Percentiles rank a stretch among this genome's conserved stretches.
phyloP scores from a whole-genome alignment of 2,329 filamentous ascomycete genomes.

The Cladophialophora yegresii region DNA sequence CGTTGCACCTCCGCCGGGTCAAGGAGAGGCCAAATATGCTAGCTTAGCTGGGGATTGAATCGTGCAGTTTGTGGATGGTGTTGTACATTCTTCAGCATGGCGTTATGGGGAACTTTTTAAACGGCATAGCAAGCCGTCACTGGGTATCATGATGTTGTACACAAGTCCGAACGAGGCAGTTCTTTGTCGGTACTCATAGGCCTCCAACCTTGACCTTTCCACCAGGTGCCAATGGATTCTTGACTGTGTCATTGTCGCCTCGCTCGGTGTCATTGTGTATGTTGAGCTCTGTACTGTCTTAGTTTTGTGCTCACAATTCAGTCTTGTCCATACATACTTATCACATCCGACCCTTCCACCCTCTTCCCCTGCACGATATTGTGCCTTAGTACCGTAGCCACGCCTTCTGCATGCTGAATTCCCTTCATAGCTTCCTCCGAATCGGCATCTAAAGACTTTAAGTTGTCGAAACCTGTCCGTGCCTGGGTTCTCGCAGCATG shows the following conservation, averaged over 20 bases:
- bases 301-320: not conserved
- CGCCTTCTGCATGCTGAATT: conserved; percentile 77
- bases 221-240: conserved; percentile 43
- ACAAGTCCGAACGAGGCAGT: conserved; percentile 1
- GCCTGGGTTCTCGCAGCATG: conserved; percentile 71
- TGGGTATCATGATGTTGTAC: conserved; percentile 26
- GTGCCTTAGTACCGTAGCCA: conserved; percentile 74
- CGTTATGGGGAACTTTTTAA: conserved; percentile 22
- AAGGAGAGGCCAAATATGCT: conserved; percentile 76
- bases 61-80: conserved; percentile 12
- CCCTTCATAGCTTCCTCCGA: conserved; percentile 63
- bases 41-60: conserved; percentile 77
- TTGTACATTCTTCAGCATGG: conserved; percentile 40
- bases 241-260: conserved; percentile 90
- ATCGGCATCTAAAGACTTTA: conserved; percentile 59
- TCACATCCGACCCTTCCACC: conserved; percentile 44
- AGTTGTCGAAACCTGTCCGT: conserved; percentile 70
- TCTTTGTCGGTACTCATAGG: conserved; percentile 37
- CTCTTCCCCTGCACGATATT: conserved; percentile 84
- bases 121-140: conserved; percentile 4
- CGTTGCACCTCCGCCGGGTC: conserved; percentile 77
- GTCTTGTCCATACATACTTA: conserved; percentile 21
- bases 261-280: conserved; percentile 91
- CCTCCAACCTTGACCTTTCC: conserved; percentile 40
- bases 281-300: conserved; percentile 63